Base-by-base conservation (phyloP, 257 asterid species). In the Capsicum pubescens region DNA sequence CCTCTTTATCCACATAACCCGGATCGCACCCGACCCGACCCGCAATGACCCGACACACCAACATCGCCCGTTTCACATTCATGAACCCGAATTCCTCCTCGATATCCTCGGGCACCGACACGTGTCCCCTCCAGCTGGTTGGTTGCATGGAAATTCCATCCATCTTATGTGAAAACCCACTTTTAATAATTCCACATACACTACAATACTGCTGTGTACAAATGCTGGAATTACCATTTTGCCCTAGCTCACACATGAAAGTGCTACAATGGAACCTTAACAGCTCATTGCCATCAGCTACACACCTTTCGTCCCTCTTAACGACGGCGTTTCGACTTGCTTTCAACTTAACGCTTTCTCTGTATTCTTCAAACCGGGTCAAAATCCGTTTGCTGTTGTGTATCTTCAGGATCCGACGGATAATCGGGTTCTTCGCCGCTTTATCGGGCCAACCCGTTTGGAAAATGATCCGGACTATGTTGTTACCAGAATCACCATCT, bases 201-300 rank as follows among this genome's bases (percentile, higher is more conserved):
- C 95, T 82, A 87, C 99, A 95, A 80, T 90, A 94, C 56, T 89
- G 94, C 11, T 93, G 93, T 36, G 52, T 86, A 82, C 99, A 95
- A 0, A 90, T 16, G 76, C 83, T 57, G 9, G 93, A 89, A 21
- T 90, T 81, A 55, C 90, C 91, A 7, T 87, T 87, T 61, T 88
- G 87, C 81, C 90, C 92, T 66, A 94, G 76, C 39, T 87, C 92
- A 82, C 99, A 95, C 5, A 88, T 42, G 85, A 92, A 94, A 7
- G 99, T 95, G 11, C 93, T 87, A 80, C 99, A 95, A 82, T 94
- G 87, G 35, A 95, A 95, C 84, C 98, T 86, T 44, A 95, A 89
- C 79, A 95, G 84, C 84, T 95, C 98, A 74, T 95, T 95, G 5
- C 99, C 99, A 58, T 95, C 99, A 56, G 98, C 99, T 5, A 88